Conservation (phyloP, 1,284 basidiomycete species). For the Irpex sp. region DNA sequence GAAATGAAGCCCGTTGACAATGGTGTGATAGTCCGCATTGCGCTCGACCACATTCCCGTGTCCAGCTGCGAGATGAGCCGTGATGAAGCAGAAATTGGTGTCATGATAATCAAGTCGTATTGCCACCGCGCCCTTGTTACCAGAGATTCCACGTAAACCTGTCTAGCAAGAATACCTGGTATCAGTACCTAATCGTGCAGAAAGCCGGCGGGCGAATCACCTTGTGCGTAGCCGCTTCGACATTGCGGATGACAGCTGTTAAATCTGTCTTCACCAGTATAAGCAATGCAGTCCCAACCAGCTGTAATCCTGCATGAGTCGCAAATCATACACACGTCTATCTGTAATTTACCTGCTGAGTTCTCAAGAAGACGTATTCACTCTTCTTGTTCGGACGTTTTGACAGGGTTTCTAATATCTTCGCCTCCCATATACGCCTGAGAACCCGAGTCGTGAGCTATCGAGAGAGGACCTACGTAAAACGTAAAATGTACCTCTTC, state of each 20-base stretch:
- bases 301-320: constrained; percentile 35
- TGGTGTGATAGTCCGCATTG: constrained; percentile 90
- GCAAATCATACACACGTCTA: constrained; percentile 1
- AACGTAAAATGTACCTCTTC: constrained; percentile 61
- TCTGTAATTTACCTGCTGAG: constrained; percentile 67
- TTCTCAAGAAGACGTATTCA: constrained; percentile 83
- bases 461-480: neutral
- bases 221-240: constrained; percentile 91
- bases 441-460: neutral
- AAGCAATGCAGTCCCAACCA: constrained; percentile 92
- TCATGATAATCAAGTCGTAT: constrained; percentile 90
- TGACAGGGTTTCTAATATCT: constrained; percentile 76
- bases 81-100: constrained; percentile 92
- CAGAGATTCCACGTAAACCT: constrained; percentile 92
- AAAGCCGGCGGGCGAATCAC: constrained; percentile 32
- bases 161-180: constrained; percentile 62
- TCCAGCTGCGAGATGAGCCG: constrained; percentile 93
- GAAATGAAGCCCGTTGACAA: constrained; percentile 80
- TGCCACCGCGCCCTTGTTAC: constrained; percentile 94
- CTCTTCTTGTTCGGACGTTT: constrained; percentile 58
- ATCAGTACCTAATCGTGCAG: neutral
- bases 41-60: constrained; percentile 87
- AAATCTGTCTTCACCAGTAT: constrained; percentile 78
- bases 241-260: constrained; percentile 76
- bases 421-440: constrained; percentile 84